Evolutionary conservation across 768 basidiomycete species (phyloP).

Genomic region (Mycena epipterygia): DNA sequence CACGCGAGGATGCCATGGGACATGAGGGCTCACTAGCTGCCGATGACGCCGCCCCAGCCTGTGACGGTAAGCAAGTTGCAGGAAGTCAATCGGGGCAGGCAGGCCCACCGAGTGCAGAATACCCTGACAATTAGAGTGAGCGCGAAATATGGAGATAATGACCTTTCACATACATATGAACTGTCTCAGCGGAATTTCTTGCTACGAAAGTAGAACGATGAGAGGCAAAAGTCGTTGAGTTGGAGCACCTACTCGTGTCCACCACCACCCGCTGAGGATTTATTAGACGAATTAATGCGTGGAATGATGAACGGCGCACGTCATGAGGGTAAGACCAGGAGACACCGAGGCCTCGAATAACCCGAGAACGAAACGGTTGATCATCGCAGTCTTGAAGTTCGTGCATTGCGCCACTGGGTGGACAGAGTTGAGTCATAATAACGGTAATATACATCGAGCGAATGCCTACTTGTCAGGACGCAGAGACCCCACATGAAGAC

Average conservation of each 20-base stretch:
- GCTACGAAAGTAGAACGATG: background rate
- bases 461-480: conserved; percentile 30
- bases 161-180: conserved; percentile 32
- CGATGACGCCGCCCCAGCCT: conserved; percentile 37
- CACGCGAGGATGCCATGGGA: background rate
- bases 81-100: background rate
- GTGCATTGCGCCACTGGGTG: conserved; percentile 36
- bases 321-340: conserved; percentile 38
- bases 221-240: background rate
- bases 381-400: conserved; percentile 38
- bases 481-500: conserved; percentile 39
- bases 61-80: background rate
- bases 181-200: conserved; percentile 34
- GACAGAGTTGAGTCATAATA: background rate
- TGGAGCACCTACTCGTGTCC: conserved; percentile 27
- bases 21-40: conserved; percentile 28
- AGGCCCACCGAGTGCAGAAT: conserved; percentile 31
- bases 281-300: background rate
- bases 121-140: conserved; percentile 20
- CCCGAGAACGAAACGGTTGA: conserved; percentile 36
- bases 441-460: background rate
- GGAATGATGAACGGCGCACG: conserved; percentile 14
- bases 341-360: conserved; percentile 37
- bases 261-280: conserved; percentile 34
- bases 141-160: no score